phyloP scores from a whole-genome alignment of 2,329 filamentous ascomycete species.

The Monilinia polystroma region DNA sequence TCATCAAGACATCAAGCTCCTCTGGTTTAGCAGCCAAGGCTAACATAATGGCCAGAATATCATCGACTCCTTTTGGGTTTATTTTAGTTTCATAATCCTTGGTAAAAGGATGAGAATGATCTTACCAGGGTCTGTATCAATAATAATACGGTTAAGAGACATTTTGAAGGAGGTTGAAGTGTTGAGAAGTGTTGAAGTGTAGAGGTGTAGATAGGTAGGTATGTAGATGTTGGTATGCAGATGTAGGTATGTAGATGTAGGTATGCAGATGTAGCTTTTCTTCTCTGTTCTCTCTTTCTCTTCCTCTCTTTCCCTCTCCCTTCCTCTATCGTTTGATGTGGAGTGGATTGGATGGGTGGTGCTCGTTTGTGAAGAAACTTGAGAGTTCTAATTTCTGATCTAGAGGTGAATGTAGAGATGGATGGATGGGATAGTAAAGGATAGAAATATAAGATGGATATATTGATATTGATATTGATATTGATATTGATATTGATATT shows the following conservation, averaged over 20 bases:
- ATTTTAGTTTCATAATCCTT: neutral
- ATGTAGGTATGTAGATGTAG: too few relatives aligned
- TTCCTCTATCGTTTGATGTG: neutral
- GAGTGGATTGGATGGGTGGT: too few relatives aligned
- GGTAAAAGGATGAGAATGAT: neutral
- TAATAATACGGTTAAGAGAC: slow-evolving; percentile 78
- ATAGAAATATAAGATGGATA: neutral
- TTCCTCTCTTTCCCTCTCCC: too few relatives aligned
- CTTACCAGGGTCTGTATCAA: slow-evolving; percentile 88
- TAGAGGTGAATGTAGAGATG: too few relatives aligned
- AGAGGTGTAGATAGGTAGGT: too few relatives aligned
- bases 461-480: neutral
- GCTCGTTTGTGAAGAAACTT: too few relatives aligned
- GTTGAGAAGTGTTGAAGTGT: too few relatives aligned
- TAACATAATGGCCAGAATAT: slow-evolving; percentile 83
- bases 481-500: too few relatives aligned
- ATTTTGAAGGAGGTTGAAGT: slow-evolving; percentile 44
- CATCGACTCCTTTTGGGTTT: slow-evolving; percentile 68
- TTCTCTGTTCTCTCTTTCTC: neutral
- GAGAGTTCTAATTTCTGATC: too few relatives aligned
- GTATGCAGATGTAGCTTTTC: neutral
- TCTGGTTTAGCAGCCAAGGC: slow-evolving; percentile 79
- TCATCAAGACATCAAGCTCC: slow-evolving; percentile 79
- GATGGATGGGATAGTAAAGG: too few relatives aligned
- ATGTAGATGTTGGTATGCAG: too few relatives aligned